A percentile compares a stretch with the other conserved stretches of the same genome.
phyloP scores from a whole-genome alignment of 495 filamentous ascomycete genomes.

The Talaromyces ruber region DNA sequence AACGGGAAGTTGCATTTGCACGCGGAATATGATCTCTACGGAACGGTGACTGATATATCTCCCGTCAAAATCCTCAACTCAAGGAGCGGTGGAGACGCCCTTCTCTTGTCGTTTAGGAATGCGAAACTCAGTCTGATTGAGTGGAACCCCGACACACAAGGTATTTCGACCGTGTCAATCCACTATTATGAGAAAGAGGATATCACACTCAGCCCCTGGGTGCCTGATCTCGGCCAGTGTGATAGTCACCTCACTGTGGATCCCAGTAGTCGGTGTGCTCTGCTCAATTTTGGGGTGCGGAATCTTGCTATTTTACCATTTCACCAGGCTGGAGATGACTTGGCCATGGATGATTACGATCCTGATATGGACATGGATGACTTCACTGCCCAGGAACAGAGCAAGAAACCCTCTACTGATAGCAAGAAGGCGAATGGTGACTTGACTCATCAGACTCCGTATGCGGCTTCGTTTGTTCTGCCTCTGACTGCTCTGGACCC shows the following conservation, averaged over 20 bases:
- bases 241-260: constrained; percentile 79
- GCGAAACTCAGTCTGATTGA: constrained; percentile 88
- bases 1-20: constrained; percentile 77
- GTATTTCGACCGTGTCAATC: constrained; percentile 80
- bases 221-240: constrained; percentile 56
- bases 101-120: constrained; percentile 77
- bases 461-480: constrained; percentile 84
- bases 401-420: background rate
- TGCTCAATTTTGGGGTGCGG: constrained; percentile 79
- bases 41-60: constrained; percentile 74
- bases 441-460: constrained; percentile 59
- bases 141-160: constrained; percentile 78
- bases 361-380: constrained; percentile 57
- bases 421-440: constrained; percentile 37
- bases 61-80: constrained; percentile 60
- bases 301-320: constrained; percentile 94
- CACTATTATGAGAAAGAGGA: constrained; percentile 98
- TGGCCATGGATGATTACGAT: constrained; percentile 86
- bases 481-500: constrained; percentile 81
- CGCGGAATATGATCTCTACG: constrained; percentile 71
- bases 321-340: constrained; percentile 72
- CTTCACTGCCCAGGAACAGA: constrained; percentile 3
- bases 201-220: constrained; percentile 65
- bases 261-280: constrained; percentile 85
- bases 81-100: constrained; percentile 74